Evolutionary conservation across 2,329 filamentous ascomycete species (phyloP).

Genomic region (Sporothrix euskadiensis): DNA sequence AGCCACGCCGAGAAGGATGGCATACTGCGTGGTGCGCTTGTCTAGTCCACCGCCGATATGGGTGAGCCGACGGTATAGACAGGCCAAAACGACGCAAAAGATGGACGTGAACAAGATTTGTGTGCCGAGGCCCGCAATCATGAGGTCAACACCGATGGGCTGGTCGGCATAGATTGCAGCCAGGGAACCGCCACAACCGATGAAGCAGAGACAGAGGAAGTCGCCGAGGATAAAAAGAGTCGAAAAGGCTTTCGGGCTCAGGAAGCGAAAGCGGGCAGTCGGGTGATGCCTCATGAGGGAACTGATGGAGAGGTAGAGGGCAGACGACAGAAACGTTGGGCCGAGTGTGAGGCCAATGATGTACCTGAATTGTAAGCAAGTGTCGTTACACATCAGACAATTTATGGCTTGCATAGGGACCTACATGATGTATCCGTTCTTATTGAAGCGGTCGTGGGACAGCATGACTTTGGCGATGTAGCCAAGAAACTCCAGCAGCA

Average conservation of each 20-base stretch:
- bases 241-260: constrained; percentile 29
- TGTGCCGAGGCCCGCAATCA: constrained; percentile 32
- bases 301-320: constrained; percentile 33
- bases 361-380: constrained; percentile 28
- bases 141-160: constrained; percentile 33
- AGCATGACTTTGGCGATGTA: constrained; percentile 33
- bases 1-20: constrained; percentile 17
- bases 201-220: constrained; percentile 33
- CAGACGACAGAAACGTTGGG: constrained; percentile 33
- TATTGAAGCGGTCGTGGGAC: constrained; percentile 29
- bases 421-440: constrained; percentile 34
- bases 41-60: neutral
- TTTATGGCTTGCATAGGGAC: neutral
- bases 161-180: constrained; percentile 32
- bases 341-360: constrained; percentile 34
- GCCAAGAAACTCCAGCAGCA: constrained; percentile 32
- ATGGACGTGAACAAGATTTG: constrained; percentile 33
- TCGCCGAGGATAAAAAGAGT: constrained; percentile 32
- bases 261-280: constrained; percentile 13
- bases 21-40: neutral
- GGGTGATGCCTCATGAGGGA: constrained; percentile 25
- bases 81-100: constrained; percentile 27
- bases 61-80: neutral
- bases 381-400: neutral
- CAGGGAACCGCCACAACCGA: constrained; percentile 32